Evolutionary conservation across 768 basidiomycete species (phyloP), one percentile per base, ranked within the genome.

Genomic region (Suillus fuscotomentosus): DNA sequence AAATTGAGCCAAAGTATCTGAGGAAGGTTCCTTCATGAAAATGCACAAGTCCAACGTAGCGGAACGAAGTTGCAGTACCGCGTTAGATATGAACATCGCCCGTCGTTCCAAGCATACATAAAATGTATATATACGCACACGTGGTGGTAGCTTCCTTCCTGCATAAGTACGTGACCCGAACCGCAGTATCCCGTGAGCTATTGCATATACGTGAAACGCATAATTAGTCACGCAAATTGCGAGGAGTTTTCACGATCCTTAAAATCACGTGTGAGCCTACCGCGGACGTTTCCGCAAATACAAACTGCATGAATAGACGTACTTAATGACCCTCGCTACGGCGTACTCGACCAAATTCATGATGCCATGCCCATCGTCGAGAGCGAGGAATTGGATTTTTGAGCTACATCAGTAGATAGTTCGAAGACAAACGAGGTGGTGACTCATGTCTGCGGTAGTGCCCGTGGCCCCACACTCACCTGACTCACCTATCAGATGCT

Each of bases 1-100:
- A 70, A 94, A 94, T 68, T 92, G 88, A 15, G 86, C 83, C 39
- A 93, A 81, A 3, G 89, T 90, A 68, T 81, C 83, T 27, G 82
- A 82, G 5, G 87, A 86, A 17, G 89, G 83, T 60, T 84, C 86
- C 90, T 92, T 67, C 24, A 62, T 57, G 43, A 34, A 59, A 27
- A 53, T 42, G 42, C 42, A 42, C 42, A 45, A 10, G 17, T 20
- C 17, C 20, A 7, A 43, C 17, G 10, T 7, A 43, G 43, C 7
- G 43, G 43, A 20, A 9, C 43, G 8, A 17, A 43, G 43, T 17
- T 43, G 43, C 43, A 43, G 43, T 10, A n/a, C 9, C 9, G n/a
- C n/a, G 9, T 22, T 22, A n/a, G 45, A 22, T 47, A 10, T 14
- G 45, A 1, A 47, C n/a, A 47, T 47, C 10, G 45, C 10, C 42